phyloP scores from a whole-genome alignment of 2,329 filamentous ascomycete genomes.

The Zasmidium cellare region DNA sequence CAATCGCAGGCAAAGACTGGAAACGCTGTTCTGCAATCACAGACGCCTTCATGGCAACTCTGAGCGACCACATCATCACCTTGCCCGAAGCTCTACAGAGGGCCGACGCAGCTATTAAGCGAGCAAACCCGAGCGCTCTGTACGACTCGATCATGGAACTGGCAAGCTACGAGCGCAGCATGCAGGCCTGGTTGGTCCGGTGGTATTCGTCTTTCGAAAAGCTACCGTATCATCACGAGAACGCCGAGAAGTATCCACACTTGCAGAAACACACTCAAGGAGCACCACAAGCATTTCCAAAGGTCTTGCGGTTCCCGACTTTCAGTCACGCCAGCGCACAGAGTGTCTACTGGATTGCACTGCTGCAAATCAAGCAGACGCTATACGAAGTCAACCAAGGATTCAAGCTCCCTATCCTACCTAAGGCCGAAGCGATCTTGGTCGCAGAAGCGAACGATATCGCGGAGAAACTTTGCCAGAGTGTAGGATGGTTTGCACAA shows the following conservation, averaged over 20 bases:
- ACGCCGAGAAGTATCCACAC: neutral
- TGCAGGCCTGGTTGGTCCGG: conserved; percentile 3
- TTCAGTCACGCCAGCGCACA: conserved; percentile 10
- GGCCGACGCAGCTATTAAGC: conserved; percentile 3
- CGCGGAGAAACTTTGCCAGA: conserved; percentile 9
- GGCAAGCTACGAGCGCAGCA: conserved; percentile 2
- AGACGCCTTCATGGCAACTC: conserved; percentile 5
- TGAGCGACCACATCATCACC: conserved; percentile 9
- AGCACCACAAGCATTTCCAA: conserved; percentile 1
- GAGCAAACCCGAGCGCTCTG: neutral
- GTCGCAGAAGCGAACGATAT: conserved; percentile 8
- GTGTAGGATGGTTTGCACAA: conserved; percentile 6
- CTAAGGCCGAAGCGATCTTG: conserved; percentile 5
- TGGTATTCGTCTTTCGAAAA: conserved; percentile 10
- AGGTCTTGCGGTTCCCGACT: conserved; percentile 4
- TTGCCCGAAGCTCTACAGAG: conserved; percentile 3
- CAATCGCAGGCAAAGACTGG: conserved; percentile 6
- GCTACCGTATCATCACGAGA: conserved; percentile 7
- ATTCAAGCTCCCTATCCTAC: conserved; percentile 2
- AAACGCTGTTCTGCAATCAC: conserved; percentile 6
- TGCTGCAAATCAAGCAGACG: conserved; percentile 5
- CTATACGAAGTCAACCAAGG: conserved; percentile 5
- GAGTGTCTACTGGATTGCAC: conserved; percentile 8
- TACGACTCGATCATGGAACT: conserved; percentile 1
- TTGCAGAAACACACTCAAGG: neutral